A percentile compares a stretch with the other conserved stretches of the same genome.
Conservation (phyloP, 2,329 filamentous ascomycete genomes). For the Venturia pyrina region DNA sequence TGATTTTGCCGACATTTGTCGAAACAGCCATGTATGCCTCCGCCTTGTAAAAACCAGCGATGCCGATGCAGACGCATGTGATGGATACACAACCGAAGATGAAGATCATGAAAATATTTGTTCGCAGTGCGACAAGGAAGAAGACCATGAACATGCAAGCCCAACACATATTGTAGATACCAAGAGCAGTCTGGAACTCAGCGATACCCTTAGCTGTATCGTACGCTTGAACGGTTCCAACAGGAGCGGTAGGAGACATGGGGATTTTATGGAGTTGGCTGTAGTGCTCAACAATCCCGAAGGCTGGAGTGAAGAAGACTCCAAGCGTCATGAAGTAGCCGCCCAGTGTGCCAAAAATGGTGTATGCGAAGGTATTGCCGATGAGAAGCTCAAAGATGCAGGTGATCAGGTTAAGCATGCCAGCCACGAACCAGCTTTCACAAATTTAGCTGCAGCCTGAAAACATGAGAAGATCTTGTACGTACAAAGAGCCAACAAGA, state of each 20-base stretch:
- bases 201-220: not conserved
- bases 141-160: conserved; percentile 8
- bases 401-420: not conserved
- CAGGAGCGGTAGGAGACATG: not conserved
- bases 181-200: conserved; percentile 6
- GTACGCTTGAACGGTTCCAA: not conserved
- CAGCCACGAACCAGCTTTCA: conserved; percentile 7
- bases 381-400: conserved; percentile 8
- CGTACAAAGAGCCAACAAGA: conserved; percentile 5
- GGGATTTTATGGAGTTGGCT: not conserved
- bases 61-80: not conserved
- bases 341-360: conserved; percentile 7
- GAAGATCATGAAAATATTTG: conserved; percentile 9
- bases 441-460: not conserved
- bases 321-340: conserved; percentile 8
- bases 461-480: not conserved
- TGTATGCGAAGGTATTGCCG: conserved; percentile 10
- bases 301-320: conserved; percentile 5
- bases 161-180: conserved; percentile 8
- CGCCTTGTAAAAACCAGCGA: not conserved
- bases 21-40: conserved; percentile 3
- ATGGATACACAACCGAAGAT: conserved; percentile 4
- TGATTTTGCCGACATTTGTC: not conserved
- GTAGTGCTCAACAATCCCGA: conserved; percentile 2
- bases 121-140: conserved; percentile 8